Evolutionary conservation across 2,329 filamentous ascomycete species (phyloP).

Genomic region (Tolypocladium amazonense): DNA sequence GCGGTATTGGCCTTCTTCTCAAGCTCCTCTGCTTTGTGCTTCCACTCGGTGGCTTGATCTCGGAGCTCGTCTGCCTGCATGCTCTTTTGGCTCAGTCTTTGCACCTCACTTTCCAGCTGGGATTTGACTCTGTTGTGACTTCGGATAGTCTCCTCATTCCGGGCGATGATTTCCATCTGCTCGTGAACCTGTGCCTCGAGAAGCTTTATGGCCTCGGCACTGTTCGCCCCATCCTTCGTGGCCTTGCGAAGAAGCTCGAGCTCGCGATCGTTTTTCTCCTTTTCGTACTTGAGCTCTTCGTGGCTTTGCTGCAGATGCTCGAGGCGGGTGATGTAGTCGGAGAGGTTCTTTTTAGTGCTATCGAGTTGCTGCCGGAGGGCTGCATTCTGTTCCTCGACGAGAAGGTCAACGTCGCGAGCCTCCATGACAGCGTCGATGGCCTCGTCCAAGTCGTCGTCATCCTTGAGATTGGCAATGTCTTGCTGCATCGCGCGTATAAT

Average conservation of each 20-base stretch:
- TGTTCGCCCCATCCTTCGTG: constrained; percentile 40
- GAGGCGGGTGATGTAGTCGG: constrained; percentile 47
- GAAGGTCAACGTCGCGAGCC: constrained; percentile 41
- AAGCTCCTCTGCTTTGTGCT: constrained; percentile 46
- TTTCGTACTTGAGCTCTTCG: constrained; percentile 54
- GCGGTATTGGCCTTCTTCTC: constrained; percentile 53
- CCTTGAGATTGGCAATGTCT: constrained; percentile 22
- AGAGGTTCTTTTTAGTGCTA: constrained; percentile 42
- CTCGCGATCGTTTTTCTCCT: constrained; percentile 45
- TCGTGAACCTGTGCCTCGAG: constrained; percentile 50
- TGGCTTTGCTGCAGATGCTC: constrained; percentile 51
- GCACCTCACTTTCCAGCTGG: constrained; percentile 48
- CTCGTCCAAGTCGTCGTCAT: constrained; percentile 28
- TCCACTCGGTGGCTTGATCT: constrained; percentile 50
- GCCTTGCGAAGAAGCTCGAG: constrained; percentile 38
- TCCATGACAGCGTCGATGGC: constrained; percentile 28
- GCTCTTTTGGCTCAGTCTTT: constrained; percentile 32
- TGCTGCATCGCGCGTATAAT: constrained; percentile 31
- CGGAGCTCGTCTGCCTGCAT: constrained; percentile 40
- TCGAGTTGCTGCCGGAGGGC: constrained; percentile 40
- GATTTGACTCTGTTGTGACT: constrained; percentile 25
- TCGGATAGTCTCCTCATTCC: constrained; percentile 45
- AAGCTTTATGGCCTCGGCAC: constrained; percentile 38
- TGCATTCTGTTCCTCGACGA: constrained; percentile 45
- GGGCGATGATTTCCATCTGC: constrained; percentile 60